These are phyloP conservation scores for Suillus bovinus DNA, from an alignment of 768 basidiomycete species.

Conservation along the genomic window DNA sequence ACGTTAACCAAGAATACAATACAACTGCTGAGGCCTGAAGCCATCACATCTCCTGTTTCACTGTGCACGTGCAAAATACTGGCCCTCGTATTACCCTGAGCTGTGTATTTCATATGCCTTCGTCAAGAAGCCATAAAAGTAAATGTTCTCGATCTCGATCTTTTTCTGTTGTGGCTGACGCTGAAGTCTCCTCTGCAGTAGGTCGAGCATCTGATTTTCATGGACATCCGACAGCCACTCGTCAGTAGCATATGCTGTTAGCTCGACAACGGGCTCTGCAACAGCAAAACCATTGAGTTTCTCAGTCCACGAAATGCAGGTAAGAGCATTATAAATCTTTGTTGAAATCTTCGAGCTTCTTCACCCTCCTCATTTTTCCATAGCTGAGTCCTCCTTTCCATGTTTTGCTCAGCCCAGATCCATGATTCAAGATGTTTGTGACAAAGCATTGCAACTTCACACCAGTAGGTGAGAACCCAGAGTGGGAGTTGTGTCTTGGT, in stretches of 20 bases:
- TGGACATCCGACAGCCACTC: background rate
- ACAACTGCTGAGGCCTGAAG: background rate
- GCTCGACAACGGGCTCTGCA: background rate
- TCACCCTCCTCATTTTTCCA: background rate
- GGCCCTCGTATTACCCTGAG: background rate
- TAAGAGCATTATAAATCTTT: background rate
- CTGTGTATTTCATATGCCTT: background rate
- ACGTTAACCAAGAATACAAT: background rate
- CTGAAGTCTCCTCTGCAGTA: background rate
- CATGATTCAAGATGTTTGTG: background rate
- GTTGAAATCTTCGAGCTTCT: background rate
- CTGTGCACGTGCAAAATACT: background rate
- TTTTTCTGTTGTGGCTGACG: background rate
- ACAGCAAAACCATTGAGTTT: background rate
- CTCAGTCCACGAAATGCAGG: background rate
- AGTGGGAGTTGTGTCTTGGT: background rate
- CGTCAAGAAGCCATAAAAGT: background rate
- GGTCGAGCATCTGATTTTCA: constrained; percentile 7
- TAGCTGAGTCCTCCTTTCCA: background rate
- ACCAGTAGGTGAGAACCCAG: background rate
- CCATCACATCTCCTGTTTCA: background rate
- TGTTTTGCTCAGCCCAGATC: background rate
- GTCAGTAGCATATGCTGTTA: background rate
- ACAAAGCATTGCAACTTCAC: background rate
- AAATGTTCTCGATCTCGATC: background rate